phyloP scores from a whole-genome alignment of 2,329 filamentous ascomycete genomes.

The Neofusicoccum kwambonambiense region DNA sequence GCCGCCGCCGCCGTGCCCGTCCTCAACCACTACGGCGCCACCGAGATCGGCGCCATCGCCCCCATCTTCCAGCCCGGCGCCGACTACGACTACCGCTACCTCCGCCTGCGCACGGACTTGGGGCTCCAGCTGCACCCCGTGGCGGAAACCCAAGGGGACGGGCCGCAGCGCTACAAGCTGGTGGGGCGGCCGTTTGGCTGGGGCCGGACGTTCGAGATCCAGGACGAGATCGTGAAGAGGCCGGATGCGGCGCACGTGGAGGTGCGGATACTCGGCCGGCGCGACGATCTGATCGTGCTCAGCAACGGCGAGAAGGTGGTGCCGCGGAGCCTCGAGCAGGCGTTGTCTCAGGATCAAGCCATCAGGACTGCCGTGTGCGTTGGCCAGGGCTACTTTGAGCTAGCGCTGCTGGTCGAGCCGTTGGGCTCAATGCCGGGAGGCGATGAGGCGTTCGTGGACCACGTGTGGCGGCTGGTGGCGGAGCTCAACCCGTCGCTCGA shows the following conservation, averaged over 20 bases:
- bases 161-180: constrained; percentile 21
- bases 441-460: constrained; percentile 19
- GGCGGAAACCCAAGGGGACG: neutral
- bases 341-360: constrained; percentile 19
- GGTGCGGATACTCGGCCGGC: constrained; percentile 32
- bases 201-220: constrained; percentile 29
- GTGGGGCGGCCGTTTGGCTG: constrained; percentile 31
- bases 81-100: constrained; percentile 34
- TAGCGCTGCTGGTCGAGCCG: constrained; percentile 27
- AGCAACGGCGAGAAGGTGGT: constrained; percentile 33
- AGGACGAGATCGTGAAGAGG: constrained; percentile 34
- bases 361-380: constrained; percentile 24
- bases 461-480: constrained; percentile 27
- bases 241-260: constrained; percentile 23
- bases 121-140: constrained; percentile 25
- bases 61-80: constrained; percentile 32
- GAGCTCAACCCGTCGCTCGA: constrained; percentile 25
- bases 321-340: constrained; percentile 25
- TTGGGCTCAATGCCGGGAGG: neutral
- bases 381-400: constrained; percentile 24
- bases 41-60: constrained; percentile 36
- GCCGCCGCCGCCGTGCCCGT: constrained; percentile 27
- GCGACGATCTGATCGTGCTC: constrained; percentile 34
- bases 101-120: constrained; percentile 34
- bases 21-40: constrained; percentile 39